Conservation (phyloP, 2,329 filamentous ascomycete genomes). For the Podosphaera fusca region DNA sequence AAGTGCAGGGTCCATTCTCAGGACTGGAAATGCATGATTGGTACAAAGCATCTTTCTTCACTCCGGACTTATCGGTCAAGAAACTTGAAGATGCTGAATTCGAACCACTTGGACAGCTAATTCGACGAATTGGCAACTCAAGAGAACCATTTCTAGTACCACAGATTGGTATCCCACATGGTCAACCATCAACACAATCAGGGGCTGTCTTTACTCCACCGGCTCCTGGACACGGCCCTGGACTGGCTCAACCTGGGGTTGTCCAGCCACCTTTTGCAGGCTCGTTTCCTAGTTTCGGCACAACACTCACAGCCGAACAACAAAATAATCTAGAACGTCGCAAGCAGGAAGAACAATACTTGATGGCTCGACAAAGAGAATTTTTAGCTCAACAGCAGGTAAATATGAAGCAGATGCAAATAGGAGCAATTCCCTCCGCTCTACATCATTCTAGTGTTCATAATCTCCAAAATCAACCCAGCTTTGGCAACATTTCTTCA, state of each 20-base stretch:
- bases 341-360: conserved; percentile 94
- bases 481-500: conserved; percentile 86
- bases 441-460: conserved; percentile 88
- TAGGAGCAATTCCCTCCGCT: conserved; percentile 25
- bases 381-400: conserved; percentile 74
- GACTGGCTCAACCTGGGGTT: conserved; percentile 29
- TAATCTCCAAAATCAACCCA: conserved; percentile 89
- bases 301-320: conserved; percentile 88
- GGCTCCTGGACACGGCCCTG: conserved; percentile 17
- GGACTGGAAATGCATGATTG: conserved; percentile 98
- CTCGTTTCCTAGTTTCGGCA: conserved; percentile 88
- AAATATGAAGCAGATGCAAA: conserved; percentile 47
- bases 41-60: conserved; percentile 98
- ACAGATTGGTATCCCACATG: conserved; percentile 86
- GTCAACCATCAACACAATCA: conserved; percentile 33
- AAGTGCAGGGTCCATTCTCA: conserved; percentile 83
- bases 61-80: conserved; percentile 78
- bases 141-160: conserved; percentile 93
- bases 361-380: conserved; percentile 91
- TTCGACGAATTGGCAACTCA: conserved; percentile 88
- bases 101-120: conserved; percentile 82
- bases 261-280: conserved; percentile 76
- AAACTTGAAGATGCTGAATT: conserved; percentile 87
- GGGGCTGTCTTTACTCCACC: conserved; percentile 16
- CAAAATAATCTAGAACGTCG: conserved; percentile 90